Percentiles rank a stretch among this genome's conserved stretches.
Evolutionary conservation across 495 filamentous ascomycete species (phyloP).

Genomic region (Stereocaulon alpinum): DNA sequence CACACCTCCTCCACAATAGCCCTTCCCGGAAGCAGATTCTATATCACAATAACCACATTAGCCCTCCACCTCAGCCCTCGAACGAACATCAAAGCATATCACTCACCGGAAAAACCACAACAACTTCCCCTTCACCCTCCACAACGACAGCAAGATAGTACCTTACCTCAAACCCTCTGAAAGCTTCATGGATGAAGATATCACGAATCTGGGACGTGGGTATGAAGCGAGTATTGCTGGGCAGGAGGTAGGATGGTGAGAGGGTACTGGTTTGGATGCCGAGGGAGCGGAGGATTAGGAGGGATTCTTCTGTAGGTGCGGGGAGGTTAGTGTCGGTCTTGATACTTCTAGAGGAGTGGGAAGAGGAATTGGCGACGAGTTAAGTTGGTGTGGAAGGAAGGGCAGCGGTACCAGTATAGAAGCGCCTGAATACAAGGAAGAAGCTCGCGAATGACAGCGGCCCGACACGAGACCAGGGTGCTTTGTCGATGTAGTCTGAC

Average conservation of each 20-base stretch:
- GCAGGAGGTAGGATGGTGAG: constrained; percentile 51
- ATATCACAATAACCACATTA: neutral
- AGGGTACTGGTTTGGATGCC: constrained; percentile 81
- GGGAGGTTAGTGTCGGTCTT: constrained; percentile 20
- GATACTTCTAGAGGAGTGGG: neutral
- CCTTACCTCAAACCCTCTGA: constrained; percentile 81
- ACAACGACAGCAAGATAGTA: constrained; percentile 88
- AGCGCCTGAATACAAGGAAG: constrained; percentile 41
- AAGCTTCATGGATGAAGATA: constrained; percentile 91
- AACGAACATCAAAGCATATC: too few species aligned
- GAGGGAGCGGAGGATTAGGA: constrained; percentile 78
- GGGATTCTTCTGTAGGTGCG: constrained; percentile 58
- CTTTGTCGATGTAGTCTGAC: constrained; percentile 24
- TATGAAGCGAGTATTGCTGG: constrained; percentile 74
- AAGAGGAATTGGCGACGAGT: too few species aligned
- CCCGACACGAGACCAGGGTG: constrained; percentile 25
- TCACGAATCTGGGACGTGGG: constrained; percentile 86
- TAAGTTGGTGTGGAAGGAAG: constrained; percentile 20
- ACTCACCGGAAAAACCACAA: constrained; percentile 83
- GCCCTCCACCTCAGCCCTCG: too few species aligned
- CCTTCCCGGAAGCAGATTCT: constrained; percentile 59
- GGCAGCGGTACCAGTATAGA: constrained; percentile 36
- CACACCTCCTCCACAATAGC: constrained; percentile 74
- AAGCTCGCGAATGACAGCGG: constrained; percentile 28
- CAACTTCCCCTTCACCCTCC: constrained; percentile 75